Base-by-base conservation (phyloP, 768 basidiomycete species). In the Rhizopogon sp. region DNA sequence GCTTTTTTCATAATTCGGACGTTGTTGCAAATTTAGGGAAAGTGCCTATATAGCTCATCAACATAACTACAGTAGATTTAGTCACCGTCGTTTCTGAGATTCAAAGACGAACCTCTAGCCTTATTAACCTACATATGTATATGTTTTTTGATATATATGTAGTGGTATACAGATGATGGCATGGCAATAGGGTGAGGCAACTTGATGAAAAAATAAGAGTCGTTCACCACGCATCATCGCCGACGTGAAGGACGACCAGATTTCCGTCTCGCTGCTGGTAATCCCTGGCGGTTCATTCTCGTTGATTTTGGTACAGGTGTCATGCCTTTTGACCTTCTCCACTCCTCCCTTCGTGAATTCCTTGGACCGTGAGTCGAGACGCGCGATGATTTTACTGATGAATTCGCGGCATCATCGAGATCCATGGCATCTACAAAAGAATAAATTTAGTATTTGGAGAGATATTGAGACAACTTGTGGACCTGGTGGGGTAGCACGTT, bases 291-390 rank as follows among this genome's bases (percentile, higher is more conserved):
- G 63, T 88, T 90, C 77, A 85, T 79, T 35, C 79, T 81, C 40
- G 67, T 74, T 8, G 76, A 66, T 57, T 74, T 75, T 7, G 80
- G 75, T 59, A 79, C 67, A 25, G 83, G 70, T 7, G 74, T 64
- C 69, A 90, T 64, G 31, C 93, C 93, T 66, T 93, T 95, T 22
- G 91, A 86, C 54, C 72, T 72, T 66, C 91, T 75, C 93, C 93
- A 95, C 60, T 83, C 77, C 66, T 93, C 92, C 58, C 89, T 77
- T 56, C 93, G 76, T 46, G 89, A 88, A 49, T 78, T 75, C 33
- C 91, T 82, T 3, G 85, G 80, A 11, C 92, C 93, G 62, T 93
- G 90, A 3, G 93, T 95, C 8, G 92, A 93, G 58, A 93, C 76
- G 20, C 66, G 67, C 47, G 66, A 66, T 4, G 71, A 50, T 55